Base-by-base conservation (phyloP, 2,329 filamentous ascomycete species). In the Fusarium bulbicola region DNA sequence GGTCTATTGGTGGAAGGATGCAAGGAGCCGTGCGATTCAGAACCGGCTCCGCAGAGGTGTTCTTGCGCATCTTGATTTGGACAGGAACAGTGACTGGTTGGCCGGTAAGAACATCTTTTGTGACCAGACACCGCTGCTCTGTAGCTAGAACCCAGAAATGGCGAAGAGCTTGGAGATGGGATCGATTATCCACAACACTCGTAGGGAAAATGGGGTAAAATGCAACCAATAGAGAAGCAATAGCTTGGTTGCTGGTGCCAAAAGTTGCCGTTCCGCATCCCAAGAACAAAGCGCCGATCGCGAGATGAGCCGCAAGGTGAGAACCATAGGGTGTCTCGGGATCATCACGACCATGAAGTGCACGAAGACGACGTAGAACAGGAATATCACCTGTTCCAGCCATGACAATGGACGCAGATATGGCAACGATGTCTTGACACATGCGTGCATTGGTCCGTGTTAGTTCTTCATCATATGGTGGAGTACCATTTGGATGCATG, bases 71-170 rank as follows among this genome's bases (percentile, higher is more conserved):
- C 15, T 85, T 87, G 62, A 97, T 87, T 9, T 87, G 86, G 50
- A 97, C 86, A 0, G 93, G 90, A 5, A 95, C 88, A 13, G 91
- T 89, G 54, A 97, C 89, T 1, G 95, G 93, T 47, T 94, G 91
- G 45, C 92, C 91, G 0, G 94, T 97, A 66, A 96, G 91, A 7
- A 96, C 89, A 75, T 99, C 96, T 69, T 95, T 93, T 24, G 94
- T 90, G 2, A 99, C 90, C 1, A 99, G 88, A 79, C 95, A 98
- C 58, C 97, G 90, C 15, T 94, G 90, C 78, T 99, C 96, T 0
- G 93, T 92, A 4, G 96, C 96, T 7, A 99, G 87, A 16, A 97
- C 95, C 96, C 96, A 99, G 79, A 99, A 93, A 82, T 99, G 95
- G 10, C 97, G 91, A 84, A 99, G 96, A 7, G 97, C 96, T 84